These are phyloP conservation scores for Dactylellina leptospora DNA, from an alignment of 2,329 filamentous ascomycete genomes.

Conservation along the genomic window DNA sequence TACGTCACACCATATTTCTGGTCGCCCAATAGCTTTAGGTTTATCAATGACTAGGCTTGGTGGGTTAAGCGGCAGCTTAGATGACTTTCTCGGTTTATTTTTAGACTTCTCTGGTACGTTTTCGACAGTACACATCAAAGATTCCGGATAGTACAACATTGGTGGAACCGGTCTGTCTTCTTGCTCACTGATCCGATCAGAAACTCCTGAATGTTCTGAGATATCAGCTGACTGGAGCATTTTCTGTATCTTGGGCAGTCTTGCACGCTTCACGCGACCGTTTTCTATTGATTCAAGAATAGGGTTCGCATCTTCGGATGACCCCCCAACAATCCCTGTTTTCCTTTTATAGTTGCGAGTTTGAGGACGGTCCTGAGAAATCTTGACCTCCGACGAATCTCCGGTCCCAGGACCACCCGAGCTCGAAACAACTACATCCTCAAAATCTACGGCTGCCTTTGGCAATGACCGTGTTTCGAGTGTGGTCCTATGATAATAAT, in stretches of 20 bases:
- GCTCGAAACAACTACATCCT: too few relatives aligned
- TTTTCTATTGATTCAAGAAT: background rate
- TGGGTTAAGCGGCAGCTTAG: background rate
- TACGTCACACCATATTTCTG: constrained; percentile 57
- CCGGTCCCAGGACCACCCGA: too few relatives aligned
- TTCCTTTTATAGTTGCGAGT: constrained; percentile 28
- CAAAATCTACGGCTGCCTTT: too few relatives aligned
- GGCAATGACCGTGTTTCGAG: too few relatives aligned
- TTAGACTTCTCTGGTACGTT: background rate
- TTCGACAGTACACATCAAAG: too few relatives aligned
- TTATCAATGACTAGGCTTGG: constrained; percentile 29
- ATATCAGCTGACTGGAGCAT: too few relatives aligned
- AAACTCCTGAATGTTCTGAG: too few relatives aligned
- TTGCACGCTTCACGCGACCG: background rate
- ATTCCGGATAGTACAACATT: too few relatives aligned
- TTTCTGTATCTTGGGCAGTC: background rate
- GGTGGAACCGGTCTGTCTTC: background rate
- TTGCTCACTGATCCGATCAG: too few relatives aligned
- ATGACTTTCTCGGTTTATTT: constrained; percentile 21
- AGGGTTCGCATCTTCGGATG: background rate
- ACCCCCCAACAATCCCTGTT: background rate
- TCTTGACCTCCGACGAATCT: too few relatives aligned
- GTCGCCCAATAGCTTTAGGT: constrained; percentile 53
- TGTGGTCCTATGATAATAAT: too few relatives aligned
- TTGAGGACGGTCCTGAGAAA: too few relatives aligned